phyloP scores from a whole-genome alignment of 352 stramenopile genomes.

The Globisporangium viniferum region DNA sequence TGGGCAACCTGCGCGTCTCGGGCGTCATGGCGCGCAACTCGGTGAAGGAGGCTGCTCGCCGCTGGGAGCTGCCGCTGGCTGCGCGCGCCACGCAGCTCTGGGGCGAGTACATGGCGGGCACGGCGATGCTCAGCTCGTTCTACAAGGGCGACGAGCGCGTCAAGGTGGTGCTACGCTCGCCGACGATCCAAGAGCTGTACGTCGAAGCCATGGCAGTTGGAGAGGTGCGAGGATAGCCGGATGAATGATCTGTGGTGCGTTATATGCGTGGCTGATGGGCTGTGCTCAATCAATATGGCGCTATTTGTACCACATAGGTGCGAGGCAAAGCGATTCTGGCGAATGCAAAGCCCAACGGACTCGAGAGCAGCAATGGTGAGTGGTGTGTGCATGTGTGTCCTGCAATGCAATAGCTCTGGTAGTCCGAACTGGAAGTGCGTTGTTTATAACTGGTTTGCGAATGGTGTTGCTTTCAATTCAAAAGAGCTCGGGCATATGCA shows the following conservation, averaged over 20 bases:
- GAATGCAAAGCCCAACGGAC: conserved; percentile 12
- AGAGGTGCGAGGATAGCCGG: conserved; percentile 32
- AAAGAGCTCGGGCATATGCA: conserved; percentile 50
- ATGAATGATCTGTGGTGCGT: neutral
- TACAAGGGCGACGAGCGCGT: conserved; percentile 86
- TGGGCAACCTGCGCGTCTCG: conserved; percentile 81
- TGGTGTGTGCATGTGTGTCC: neutral
- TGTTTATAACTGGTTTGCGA: neutral
- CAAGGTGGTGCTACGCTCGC: conserved; percentile 65
- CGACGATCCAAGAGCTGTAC: conserved; percentile 71
- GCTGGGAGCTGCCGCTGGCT: conserved; percentile 47
- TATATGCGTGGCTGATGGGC: neutral
- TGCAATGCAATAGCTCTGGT: too few relatives aligned
- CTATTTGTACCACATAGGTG: conserved; percentile 29
- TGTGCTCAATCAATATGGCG: neutral
- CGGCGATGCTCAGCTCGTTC: conserved; percentile 83
- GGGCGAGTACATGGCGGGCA: conserved; percentile 87
- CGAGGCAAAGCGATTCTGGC: conserved; percentile 55
- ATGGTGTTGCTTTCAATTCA: neutral
- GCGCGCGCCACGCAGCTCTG: conserved; percentile 58
- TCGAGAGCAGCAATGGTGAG: conserved; percentile 7
- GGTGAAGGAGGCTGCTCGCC: conserved; percentile 46
- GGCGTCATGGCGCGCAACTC: conserved; percentile 61
- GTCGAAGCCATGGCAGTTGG: conserved; percentile 75
- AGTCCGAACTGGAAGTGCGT: neutral